A percentile compares a stretch with the other conserved stretches of the same genome.
Evolutionary conservation across 345 rosid species (phyloP).

Genomic region (Chamaenerion angustifolium): DNA sequence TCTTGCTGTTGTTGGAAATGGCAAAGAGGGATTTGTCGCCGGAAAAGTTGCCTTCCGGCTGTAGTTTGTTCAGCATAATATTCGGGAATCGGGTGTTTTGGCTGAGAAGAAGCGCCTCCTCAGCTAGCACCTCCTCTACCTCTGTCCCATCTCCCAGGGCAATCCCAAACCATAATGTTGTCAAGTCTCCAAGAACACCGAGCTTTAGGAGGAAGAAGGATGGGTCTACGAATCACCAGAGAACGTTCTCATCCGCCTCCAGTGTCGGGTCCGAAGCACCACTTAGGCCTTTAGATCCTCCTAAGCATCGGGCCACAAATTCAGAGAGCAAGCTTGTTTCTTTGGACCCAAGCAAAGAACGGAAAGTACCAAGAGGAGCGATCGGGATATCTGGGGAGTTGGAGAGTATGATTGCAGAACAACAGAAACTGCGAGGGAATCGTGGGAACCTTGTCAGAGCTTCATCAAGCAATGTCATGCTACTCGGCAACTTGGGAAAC

Average conservation of each 20-base stretch:
- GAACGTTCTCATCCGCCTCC: too few species aligned
- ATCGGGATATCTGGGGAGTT: slow-evolving; percentile 77
- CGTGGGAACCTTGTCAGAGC: slow-evolving; percentile 48
- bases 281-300: too few species aligned
- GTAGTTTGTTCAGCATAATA: slow-evolving; percentile 53
- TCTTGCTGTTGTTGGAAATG: too few species aligned
- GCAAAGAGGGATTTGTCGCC: slow-evolving; percentile 24
- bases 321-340: too few species aligned
- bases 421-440: slow-evolving; percentile 38
- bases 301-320: too few species aligned
- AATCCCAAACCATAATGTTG: too few species aligned
- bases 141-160: too few species aligned
- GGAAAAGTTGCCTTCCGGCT: slow-evolving; percentile 36
- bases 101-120: slow-evolving; percentile 45
- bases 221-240: too few species aligned
- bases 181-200: too few species aligned
- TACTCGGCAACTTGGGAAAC: slow-evolving; percentile 64
- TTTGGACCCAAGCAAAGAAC: slow-evolving; percentile 19
- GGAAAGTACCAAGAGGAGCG: slow-evolving; percentile 42
- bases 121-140: slow-evolving; percentile 2
- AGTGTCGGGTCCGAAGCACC: too few species aligned
- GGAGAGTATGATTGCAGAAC: slow-evolving; percentile 62
- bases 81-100: slow-evolving; percentile 45
- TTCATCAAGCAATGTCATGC: slow-evolving; percentile 74
- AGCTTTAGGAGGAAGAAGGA: too few species aligned